Percentiles rank a stretch among this genome's conserved stretches.
These are phyloP conservation scores for Colletotrichum incanum DNA, from an alignment of 2,329 filamentous ascomycete species.

Conservation along the genomic window DNA sequence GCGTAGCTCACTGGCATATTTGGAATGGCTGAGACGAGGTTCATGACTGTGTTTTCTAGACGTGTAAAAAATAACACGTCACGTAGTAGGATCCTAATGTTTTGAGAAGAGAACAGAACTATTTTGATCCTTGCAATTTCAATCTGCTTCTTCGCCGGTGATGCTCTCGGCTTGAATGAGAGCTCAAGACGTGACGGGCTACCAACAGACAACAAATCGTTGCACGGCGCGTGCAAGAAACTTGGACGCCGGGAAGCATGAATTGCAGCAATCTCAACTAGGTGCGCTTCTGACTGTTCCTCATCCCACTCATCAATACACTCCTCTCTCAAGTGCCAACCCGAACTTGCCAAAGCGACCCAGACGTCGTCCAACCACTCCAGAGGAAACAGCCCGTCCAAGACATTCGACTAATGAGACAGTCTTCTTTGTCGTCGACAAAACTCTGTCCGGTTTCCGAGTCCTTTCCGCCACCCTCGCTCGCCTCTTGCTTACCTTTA, in stretches of 20 bases:
- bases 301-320: neutral
- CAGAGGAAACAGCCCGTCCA: neutral
- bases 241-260: neutral
- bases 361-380: neutral
- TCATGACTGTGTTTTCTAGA: conserved; percentile 23
- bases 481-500: neutral
- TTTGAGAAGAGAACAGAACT: neutral
- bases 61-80: conserved; percentile 5
- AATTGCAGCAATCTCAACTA: no score
- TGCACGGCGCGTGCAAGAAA: neutral
- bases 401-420: neutral
- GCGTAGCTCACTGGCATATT: conserved; percentile 25
- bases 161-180: neutral
- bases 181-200: neutral
- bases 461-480: neutral
- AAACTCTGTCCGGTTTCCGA: neutral
- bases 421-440: conserved; percentile 1
- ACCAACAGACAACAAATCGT: neutral
- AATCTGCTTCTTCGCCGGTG: neutral
- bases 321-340: neutral
- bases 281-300: neutral
- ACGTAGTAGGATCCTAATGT: neutral
- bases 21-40: conserved; percentile 27
- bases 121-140: neutral
- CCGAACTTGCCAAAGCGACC: neutral